These are phyloP conservation scores for Phytopythium kandeliae DNA, from an alignment of 352 stramenopile genomes.

Conservation along the genomic window DNA sequence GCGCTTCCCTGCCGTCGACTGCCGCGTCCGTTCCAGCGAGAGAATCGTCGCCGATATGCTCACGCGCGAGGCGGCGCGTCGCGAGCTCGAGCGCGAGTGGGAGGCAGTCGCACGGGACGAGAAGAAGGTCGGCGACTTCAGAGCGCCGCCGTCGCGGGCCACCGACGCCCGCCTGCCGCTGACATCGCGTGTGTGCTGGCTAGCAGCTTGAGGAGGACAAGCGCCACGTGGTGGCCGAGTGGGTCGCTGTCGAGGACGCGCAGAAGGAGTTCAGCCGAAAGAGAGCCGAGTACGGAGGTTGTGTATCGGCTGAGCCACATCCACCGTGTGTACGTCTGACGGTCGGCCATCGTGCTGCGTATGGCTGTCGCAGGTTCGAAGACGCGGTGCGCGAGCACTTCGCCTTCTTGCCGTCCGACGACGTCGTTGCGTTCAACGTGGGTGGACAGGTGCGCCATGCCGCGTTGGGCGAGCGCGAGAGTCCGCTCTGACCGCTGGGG, in stretches of 20 bases:
- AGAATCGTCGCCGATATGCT: conserved; percentile 16
- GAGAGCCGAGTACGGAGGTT: conserved; percentile 39
- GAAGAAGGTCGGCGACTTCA: conserved; percentile 62
- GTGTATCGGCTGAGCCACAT: no score
- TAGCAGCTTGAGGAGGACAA: conserved; percentile 63
- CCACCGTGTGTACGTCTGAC: no score
- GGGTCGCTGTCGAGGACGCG: conserved; percentile 54
- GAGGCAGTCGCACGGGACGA: conserved; percentile 44
- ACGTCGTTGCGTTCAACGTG: conserved; percentile 67
- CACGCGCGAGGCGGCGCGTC: conserved; percentile 41
- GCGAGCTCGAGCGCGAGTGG: conserved; percentile 62
- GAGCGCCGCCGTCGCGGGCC: no score
- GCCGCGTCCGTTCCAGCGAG: neutral
- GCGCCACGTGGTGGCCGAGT: conserved; percentile 68
- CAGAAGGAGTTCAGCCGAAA: conserved; percentile 63
- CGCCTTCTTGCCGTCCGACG: conserved; percentile 38
- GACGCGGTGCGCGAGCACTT: conserved; percentile 46
- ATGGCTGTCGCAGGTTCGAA: conserved; percentile 54
- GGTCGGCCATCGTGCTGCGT: no score
- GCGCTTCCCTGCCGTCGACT: no score
- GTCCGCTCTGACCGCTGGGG: neutral
- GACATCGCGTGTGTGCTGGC: neutral
- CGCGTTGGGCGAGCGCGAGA: neutral
- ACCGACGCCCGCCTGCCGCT: no score
- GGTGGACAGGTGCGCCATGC: conserved; percentile 33